Evolutionary conservation across 2,329 filamentous ascomycete species (phyloP).

Genomic region (Didymellaceae sp.): DNA sequence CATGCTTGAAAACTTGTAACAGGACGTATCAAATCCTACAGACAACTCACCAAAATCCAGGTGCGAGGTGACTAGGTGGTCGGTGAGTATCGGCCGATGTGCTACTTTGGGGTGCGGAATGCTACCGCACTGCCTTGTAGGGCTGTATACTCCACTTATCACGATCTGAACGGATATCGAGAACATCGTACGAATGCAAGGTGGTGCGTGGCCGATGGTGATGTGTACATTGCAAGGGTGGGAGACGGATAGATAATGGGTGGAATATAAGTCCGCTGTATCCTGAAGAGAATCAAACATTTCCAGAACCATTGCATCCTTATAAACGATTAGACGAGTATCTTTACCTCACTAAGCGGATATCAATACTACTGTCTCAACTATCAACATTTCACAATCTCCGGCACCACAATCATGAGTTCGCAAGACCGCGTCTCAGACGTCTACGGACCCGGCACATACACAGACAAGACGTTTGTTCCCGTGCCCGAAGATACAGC

Average conservation of each 20-base stretch:
- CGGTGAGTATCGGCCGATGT: conserved; percentile 7
- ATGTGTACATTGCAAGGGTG: not conserved
- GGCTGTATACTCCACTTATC: conserved; percentile 2
- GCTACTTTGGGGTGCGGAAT: conserved; percentile 9
- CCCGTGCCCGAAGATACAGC: conserved; percentile 49
- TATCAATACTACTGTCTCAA: not conserved
- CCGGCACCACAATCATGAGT: conserved; percentile 7
- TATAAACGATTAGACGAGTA: not conserved
- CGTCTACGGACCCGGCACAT: conserved; percentile 53
- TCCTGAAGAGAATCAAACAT: too few relatives aligned
- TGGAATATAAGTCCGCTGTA: not conserved
- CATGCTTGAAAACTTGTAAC: not conserved
- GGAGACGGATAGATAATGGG: not conserved
- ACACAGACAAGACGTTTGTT: conserved; percentile 47
- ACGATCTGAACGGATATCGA: not conserved
- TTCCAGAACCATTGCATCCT: too few relatives aligned
- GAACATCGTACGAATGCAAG: conserved; percentile 10
- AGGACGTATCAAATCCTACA: not conserved
- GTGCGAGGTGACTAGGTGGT: not conserved
- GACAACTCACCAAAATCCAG: not conserved
- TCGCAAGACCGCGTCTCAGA: conserved; percentile 7
- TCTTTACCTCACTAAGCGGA: not conserved
- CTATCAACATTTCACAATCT: not conserved
- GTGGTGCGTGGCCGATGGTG: not conserved
- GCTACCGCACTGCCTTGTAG: conserved; percentile 1